phyloP scores from a whole-genome alignment of 164 flowering plant species.

The Macadamia tetraphylla region DNA sequence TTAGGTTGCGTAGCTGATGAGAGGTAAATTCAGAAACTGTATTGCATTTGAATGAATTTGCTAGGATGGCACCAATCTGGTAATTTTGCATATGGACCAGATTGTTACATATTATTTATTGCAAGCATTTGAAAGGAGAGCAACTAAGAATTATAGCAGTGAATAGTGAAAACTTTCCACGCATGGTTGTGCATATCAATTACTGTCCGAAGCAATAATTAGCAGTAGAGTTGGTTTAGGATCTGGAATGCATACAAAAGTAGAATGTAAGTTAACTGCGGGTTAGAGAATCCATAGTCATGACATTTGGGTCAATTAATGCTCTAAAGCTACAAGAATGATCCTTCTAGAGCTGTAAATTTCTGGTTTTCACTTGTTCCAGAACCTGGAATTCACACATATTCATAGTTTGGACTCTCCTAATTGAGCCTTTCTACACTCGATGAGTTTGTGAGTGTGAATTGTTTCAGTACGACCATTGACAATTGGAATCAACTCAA shows the following conservation, averaged over 20 bases:
- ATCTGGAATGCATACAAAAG: neutral
- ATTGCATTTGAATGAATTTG: too few relatives aligned
- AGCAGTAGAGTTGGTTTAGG: neutral
- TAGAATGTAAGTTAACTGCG: neutral
- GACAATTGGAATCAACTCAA: too few relatives aligned
- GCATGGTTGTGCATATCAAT: neutral
- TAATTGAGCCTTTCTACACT: neutral
- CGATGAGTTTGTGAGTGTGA: neutral
- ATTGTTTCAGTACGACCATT: too few relatives aligned
- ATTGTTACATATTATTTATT: too few relatives aligned
- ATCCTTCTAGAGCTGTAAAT: neutral
- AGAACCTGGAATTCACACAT: neutral
- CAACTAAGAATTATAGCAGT: neutral
- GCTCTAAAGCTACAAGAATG: neutral
- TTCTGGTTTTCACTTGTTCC: neutral
- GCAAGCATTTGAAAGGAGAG: too few relatives aligned
- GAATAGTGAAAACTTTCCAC: too few relatives aligned
- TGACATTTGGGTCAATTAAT: neutral
- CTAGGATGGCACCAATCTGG: too few relatives aligned
- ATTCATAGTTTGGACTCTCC: neutral
- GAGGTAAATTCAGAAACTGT: too few relatives aligned
- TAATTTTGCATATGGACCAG: too few relatives aligned
- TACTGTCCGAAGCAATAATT: neutral
- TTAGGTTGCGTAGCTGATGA: too few relatives aligned
- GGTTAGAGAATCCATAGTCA: neutral